A percentile compares a stretch with the other conserved stretches of the same genome.
phyloP scores from a whole-genome alignment of 495 filamentous ascomycete species.

The Penicillium arizonense region DNA sequence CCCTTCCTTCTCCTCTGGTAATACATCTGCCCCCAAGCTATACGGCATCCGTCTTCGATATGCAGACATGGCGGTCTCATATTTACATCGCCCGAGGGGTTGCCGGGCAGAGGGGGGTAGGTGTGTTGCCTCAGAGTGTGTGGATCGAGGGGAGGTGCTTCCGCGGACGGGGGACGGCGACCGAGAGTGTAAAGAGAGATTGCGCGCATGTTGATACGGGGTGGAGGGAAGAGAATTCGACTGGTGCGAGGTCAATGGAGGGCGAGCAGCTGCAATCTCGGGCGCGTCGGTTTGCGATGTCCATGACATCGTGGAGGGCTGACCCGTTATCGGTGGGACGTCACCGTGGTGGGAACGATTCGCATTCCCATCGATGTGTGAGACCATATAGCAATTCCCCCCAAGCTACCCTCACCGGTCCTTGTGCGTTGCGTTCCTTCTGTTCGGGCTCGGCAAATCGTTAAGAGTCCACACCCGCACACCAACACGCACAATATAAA shows the following conservation, averaged over 20 bases:
- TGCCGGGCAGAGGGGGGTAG: conserved; percentile 64
- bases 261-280: conserved; percentile 34
- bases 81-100: conserved; percentile 66
- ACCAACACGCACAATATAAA: conserved; percentile 17
- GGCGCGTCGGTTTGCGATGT: conserved; percentile 36
- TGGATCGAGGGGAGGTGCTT: conserved; percentile 86
- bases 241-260: conserved; percentile 57
- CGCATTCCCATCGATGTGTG: conserved; percentile 48
- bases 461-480: conserved; percentile 19
- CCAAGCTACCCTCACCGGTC: conserved; percentile 1
- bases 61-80: conserved; percentile 72
- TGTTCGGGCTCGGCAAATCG: conserved; percentile 18
- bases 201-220: conserved; percentile 82
- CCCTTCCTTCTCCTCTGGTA: conserved; percentile 65
- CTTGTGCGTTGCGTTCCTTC: conserved; percentile 8
- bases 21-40: conserved; percentile 70
- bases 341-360: conserved; percentile 39
- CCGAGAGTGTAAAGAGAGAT: conserved; percentile 78
- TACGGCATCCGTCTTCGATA: conserved; percentile 88
- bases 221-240: conserved; percentile 94
- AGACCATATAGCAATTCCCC: conserved; percentile 41
- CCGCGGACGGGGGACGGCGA: conserved; percentile 80
- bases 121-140: conserved; percentile 82
- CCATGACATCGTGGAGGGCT: conserved; percentile 44
- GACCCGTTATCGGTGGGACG: conserved; percentile 42